phyloP scores from a whole-genome alignment of 495 filamentous ascomycete genomes.

The Penicillium angulare region DNA sequence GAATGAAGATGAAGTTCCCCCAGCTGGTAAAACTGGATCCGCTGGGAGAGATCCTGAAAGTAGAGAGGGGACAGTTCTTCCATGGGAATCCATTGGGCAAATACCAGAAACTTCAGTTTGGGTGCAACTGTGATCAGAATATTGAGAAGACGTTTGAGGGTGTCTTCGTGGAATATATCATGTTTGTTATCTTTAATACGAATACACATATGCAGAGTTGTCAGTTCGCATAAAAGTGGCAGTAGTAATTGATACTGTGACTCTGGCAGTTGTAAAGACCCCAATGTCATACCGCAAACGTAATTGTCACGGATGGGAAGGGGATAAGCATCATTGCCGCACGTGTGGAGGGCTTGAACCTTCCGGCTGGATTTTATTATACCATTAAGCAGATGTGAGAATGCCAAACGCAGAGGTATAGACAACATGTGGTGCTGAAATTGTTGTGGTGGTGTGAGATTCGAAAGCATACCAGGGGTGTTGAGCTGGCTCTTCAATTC shows the following conservation, averaged over 20 bases:
- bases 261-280: neutral
- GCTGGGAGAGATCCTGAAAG: constrained; percentile 3
- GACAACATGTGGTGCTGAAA: neutral
- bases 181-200: neutral
- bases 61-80: constrained; percentile 3
- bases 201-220: constrained; percentile 4
- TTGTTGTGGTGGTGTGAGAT: neutral
- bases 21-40: constrained; percentile 2
- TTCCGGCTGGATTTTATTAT: constrained; percentile 1
- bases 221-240: neutral
- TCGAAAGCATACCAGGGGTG: neutral
- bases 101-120: constrained; percentile 1
- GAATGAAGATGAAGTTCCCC: constrained; percentile 6
- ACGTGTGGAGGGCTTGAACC: constrained; percentile 1
- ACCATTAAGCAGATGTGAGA: neutral
- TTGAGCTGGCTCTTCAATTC: constrained; percentile 4
- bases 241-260: constrained; percentile 2
- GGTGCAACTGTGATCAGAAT: constrained; percentile 3
- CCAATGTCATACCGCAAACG: neutral
- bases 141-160: constrained; percentile 1
- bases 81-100: constrained; percentile 3
- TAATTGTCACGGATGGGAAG: neutral
- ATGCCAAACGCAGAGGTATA: constrained; percentile 3
- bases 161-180: neutral
- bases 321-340: neutral